phyloP scores from a whole-genome alignment of 2,329 filamentous ascomycete genomes.

The Thelonectria rubi region DNA sequence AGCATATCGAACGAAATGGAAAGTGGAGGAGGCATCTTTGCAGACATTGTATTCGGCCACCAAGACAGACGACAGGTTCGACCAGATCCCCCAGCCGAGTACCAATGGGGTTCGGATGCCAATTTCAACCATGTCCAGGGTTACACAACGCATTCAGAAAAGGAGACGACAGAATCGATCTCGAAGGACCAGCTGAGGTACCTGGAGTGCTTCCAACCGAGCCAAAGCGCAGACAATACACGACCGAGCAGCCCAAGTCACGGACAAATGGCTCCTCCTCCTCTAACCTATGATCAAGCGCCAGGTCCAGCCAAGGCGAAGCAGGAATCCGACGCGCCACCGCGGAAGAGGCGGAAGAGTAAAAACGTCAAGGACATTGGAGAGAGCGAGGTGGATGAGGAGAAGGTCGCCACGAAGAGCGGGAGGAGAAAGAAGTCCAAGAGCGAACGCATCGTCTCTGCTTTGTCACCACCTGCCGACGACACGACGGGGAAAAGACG shows the following conservation, averaged over 20 bases:
- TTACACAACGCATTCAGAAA: constrained; percentile 65
- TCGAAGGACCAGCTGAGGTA: constrained; percentile 64
- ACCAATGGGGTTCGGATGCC: constrained; percentile 76
- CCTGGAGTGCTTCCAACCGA: constrained; percentile 66
- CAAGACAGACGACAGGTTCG: constrained; percentile 44
- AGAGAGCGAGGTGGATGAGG: constrained; percentile 54
- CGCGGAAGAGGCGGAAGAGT: constrained; percentile 65
- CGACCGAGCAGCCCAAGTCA: constrained; percentile 63
- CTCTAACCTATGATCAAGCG: constrained; percentile 26
- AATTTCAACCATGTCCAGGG: constrained; percentile 66
- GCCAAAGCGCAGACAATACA: constrained; percentile 67
- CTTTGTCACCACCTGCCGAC: constrained; percentile 47
- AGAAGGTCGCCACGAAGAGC: constrained; percentile 44
- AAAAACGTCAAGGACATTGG: constrained; percentile 55
- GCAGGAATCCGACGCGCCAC: constrained; percentile 53
- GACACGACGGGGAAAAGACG: constrained; percentile 56
- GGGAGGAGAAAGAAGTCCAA: constrained; percentile 60
- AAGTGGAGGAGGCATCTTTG: constrained; percentile 46
- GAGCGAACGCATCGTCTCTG: constrained; percentile 47
- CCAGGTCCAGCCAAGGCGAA: constrained; percentile 43
- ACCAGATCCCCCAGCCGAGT: constrained; percentile 53
- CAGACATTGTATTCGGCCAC: constrained; percentile 53
- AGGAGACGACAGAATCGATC: constrained; percentile 67
- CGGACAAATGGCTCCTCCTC: constrained; percentile 27
- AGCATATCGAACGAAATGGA: constrained; percentile 45